Base-by-base conservation (phyloP, 2,329 filamentous ascomycete species). In the Pseudogymnoascus sp. region DNA sequence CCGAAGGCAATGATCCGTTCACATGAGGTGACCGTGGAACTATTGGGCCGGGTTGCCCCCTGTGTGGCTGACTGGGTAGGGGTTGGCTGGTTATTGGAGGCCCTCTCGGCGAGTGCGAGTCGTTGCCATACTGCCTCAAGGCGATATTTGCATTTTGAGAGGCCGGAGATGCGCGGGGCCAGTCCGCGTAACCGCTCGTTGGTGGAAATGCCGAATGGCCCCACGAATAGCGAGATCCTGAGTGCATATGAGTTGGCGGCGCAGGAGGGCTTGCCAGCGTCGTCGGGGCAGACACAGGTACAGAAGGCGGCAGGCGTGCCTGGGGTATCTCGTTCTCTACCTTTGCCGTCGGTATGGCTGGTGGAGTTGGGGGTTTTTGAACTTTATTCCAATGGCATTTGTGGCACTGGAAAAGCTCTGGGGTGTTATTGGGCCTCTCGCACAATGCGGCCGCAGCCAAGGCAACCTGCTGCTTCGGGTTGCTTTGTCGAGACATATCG, bases 401-500 rank as follows among this genome's bases (percentile, higher is more conserved):
- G 75, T 93, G 89, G 70, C 89, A 93, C 74, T 91, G 87, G 67
- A 85, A 88, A 60, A 44, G 62, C 60, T 26, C 31, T 21, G 19
- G 64, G 61, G 8, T 68, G 61, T 17, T 67, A 61, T 40, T 66
- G 65, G 10, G n/a, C 15, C 69, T 74, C 69, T 67, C 69, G 64
- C 69, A 66, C 26, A 74, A 62, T 42, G 73, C 73, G 50, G 73
- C 72, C 38, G 69, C 69, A 42, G 73, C 73, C 31, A 74, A 66
- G 19, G 72, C 72, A 19, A 70, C 67, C 62, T 74, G 67, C 21
- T 64, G 31, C 21, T 62, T 50, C n/a, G 53, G 47, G 26, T 31
- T 53, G n/a, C 19, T 47, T 47, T 33, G 31, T 33, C 31, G 31
- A 10, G 31, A 33, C 31, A 33, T 33, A 33, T 33, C 31, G 31